Conservation (phyloP, 805 yeast species). For the Hanseniaspora nectarophila region DNA sequence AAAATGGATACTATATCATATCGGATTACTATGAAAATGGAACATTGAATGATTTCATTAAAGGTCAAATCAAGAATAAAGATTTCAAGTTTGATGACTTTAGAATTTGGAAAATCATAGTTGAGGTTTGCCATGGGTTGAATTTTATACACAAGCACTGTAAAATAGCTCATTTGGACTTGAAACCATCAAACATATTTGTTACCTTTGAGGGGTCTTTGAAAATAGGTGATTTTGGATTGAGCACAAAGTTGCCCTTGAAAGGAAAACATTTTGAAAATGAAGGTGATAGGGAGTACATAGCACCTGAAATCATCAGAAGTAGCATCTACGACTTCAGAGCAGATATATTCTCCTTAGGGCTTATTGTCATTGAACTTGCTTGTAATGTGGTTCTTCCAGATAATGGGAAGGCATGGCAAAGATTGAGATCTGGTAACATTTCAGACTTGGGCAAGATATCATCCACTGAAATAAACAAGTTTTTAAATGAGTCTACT, state of each 20-base stretch:
- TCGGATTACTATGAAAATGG: slow-evolving; percentile 95
- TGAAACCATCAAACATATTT: slow-evolving; percentile 90
- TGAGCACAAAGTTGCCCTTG: slow-evolving; percentile 74
- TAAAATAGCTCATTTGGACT: slow-evolving; percentile 70
- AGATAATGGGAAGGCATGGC: slow-evolving; percentile 95
- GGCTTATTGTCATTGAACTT: slow-evolving; percentile 82
- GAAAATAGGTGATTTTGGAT: slow-evolving; percentile 93
- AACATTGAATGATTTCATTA: slow-evolving; percentile 69
- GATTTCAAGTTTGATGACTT: slow-evolving; percentile 64
- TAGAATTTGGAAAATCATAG: slow-evolving; percentile 92
- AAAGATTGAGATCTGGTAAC: slow-evolving; percentile 87
- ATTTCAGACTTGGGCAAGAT: slow-evolving; percentile 85
- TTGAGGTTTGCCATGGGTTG: slow-evolving; percentile 70
- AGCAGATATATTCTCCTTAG: slow-evolving; percentile 91
- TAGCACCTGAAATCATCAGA: slow-evolving; percentile 89
- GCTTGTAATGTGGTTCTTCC: slow-evolving; percentile 93
- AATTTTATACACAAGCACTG: slow-evolving; percentile 65
- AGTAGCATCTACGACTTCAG: slow-evolving; percentile 74
- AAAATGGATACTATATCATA: slow-evolving; percentile 72
- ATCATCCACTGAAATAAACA: slow-evolving; percentile 53
- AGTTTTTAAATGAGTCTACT: neutral
- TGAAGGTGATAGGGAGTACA: slow-evolving; percentile 94
- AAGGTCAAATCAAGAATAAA: slow-evolving; percentile 60
- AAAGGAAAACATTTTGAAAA: slow-evolving; percentile 56
- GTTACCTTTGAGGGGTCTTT: slow-evolving; percentile 88